Percentiles rank a stretch among this genome's conserved stretches.
Evolutionary conservation across 2,329 filamentous ascomycete genomes (phyloP).

Genomic region (Diaporthe australafricana): DNA sequence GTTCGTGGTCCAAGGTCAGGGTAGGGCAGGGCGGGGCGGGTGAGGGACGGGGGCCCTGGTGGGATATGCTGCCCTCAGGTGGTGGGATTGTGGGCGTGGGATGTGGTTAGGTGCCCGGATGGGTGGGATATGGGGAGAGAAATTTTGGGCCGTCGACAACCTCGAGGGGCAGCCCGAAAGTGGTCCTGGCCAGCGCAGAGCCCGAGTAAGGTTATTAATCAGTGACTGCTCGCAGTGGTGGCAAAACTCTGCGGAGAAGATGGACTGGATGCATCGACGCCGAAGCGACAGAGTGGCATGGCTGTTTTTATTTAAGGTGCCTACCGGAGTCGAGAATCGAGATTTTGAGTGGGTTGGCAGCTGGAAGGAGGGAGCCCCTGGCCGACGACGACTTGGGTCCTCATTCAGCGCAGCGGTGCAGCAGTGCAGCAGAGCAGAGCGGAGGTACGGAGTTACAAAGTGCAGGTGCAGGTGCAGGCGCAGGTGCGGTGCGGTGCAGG

Average conservation of each 20-base stretch:
- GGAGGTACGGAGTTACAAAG: too few species aligned
- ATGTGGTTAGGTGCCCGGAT: too few species aligned
- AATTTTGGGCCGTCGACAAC: background rate
- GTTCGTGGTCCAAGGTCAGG: background rate
- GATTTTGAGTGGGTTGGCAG: background rate
- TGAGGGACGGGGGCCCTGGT: background rate
- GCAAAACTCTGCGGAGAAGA: constrained; percentile 8
- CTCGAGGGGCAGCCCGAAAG: background rate
- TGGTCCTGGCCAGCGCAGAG: background rate
- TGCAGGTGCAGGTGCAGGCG: too few species aligned
- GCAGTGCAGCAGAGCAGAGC: background rate
- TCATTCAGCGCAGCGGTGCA: too few species aligned
- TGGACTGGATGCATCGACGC: background rate
- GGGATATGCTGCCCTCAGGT: background rate
- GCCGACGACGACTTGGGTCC: background rate
- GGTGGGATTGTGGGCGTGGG: too few species aligned
- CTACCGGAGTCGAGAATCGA: background rate
- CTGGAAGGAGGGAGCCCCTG: constrained; percentile 18
- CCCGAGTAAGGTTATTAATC: background rate
- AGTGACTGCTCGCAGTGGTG: background rate
- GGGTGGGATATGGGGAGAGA: background rate
- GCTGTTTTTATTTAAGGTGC: background rate
- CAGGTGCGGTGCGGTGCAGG: background rate
- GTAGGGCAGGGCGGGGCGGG: background rate
- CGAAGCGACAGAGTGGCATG: background rate